Conservation (phyloP, 2,329 filamentous ascomycete genomes). For the Simplicillium sp. region DNA sequence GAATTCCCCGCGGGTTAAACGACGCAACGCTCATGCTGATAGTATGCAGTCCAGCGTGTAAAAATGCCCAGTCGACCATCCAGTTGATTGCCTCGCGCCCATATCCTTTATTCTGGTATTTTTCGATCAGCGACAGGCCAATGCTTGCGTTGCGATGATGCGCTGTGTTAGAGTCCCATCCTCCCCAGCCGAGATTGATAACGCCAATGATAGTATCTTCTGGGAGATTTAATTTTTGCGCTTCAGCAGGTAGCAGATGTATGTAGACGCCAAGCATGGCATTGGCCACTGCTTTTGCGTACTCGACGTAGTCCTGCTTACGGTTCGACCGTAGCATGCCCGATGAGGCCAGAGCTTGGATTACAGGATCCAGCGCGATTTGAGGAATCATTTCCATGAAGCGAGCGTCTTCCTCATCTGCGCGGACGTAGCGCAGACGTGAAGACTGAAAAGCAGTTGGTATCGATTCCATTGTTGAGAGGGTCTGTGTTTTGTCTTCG, state of each 20-base stretch:
- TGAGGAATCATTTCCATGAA: background rate
- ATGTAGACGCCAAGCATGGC: conserved; percentile 12
- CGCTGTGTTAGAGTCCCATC: conserved; percentile 4
- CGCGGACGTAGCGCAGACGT: background rate
- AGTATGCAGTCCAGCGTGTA: conserved; percentile 29
- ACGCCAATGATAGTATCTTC: conserved; percentile 10
- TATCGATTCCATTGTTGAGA: no score
- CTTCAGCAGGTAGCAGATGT: conserved; percentile 7
- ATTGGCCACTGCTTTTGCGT: conserved; percentile 5
- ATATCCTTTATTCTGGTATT: conserved; percentile 30
- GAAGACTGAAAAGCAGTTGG: background rate
- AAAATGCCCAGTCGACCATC: conserved; percentile 36
- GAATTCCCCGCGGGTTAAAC: conserved; percentile 30
- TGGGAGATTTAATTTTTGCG: background rate
- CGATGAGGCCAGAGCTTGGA: conserved; percentile 6
- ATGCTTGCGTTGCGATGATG: conserved; percentile 16
- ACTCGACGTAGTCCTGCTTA: conserved; percentile 5
- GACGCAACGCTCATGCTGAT: conserved; percentile 28
- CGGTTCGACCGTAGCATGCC: conserved; percentile 5
- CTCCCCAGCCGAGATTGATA: conserved; percentile 11
- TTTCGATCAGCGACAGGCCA: conserved; percentile 22
- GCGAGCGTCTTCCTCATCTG: background rate
- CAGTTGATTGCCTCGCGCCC: conserved; percentile 35
- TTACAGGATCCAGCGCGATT: conserved; percentile 5
- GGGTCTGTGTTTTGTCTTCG: no score